A percentile compares a stretch with the other conserved stretches of the same genome.
Evolutionary conservation across 2,329 filamentous ascomycete species (phyloP).

Genomic region (Trichoderma cornu-damae): DNA sequence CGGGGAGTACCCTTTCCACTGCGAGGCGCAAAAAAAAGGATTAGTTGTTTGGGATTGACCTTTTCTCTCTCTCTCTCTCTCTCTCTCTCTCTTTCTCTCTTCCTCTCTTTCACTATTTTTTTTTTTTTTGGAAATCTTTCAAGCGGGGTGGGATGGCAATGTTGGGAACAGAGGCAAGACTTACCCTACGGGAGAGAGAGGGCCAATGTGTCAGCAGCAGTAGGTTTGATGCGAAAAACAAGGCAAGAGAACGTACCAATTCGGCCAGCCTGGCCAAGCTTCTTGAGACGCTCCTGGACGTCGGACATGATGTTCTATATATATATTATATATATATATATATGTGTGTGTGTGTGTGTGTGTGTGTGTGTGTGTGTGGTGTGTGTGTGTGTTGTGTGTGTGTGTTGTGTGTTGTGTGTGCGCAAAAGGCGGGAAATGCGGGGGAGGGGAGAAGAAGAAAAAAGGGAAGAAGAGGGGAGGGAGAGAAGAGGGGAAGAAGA

Average conservation of each 20-base stretch:
- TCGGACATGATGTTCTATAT: conserved; percentile 53
- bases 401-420: no score
- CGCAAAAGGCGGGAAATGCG: conserved; percentile 26
- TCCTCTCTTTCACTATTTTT: no score
- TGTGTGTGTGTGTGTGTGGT: no score
- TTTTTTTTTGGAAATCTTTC: not conserved
- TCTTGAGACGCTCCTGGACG: conserved; percentile 56
- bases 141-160: not conserved
- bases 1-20: conserved; percentile 97
- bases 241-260: conserved; percentile 56
- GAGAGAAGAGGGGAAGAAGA: no score
- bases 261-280: conserved; percentile 50
- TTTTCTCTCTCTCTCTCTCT: no score
- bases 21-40: conserved; percentile 17
- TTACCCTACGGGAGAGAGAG: conserved; percentile 35
- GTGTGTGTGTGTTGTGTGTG: no score
- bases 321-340: no score
- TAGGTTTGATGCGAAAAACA: not conserved
- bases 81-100: no score
- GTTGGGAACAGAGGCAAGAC: conserved; percentile 23
- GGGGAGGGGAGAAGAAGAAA: no score
- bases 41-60: conserved; percentile 23
- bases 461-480: no score
- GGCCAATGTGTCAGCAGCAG: not conserved
- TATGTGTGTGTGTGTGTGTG: no score